These are phyloP conservation scores for Neurospora crassa DNA, from an alignment of 2,329 filamentous ascomycete species.

Conservation along the genomic window DNA sequence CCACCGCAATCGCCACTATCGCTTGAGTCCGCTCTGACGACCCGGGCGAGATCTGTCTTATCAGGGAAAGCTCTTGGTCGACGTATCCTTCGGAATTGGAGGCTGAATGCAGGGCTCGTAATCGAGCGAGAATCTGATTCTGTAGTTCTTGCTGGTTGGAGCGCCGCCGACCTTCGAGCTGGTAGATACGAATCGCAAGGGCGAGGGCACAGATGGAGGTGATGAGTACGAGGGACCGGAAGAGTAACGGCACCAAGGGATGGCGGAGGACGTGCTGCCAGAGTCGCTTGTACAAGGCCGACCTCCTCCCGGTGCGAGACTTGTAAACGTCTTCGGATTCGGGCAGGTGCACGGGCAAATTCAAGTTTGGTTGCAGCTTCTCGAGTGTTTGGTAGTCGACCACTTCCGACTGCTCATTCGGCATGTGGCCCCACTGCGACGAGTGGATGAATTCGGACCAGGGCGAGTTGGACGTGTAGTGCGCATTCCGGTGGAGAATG, in stretches of 20 bases:
- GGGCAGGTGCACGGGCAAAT: conserved; percentile 26
- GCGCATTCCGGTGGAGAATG: conserved; percentile 41
- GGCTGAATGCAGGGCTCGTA: not conserved
- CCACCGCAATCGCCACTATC: conserved; percentile 81
- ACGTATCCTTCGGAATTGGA: not conserved
- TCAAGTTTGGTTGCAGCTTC: conserved; percentile 37
- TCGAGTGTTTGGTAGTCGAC: conserved; percentile 35
- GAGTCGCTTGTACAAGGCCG: conserved; percentile 42
- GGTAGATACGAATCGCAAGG: conserved; percentile 65
- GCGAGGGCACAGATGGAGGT: conserved; percentile 77
- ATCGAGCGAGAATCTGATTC: not conserved
- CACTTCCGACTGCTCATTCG: conserved; percentile 38
- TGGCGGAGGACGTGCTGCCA: conserved; percentile 66
- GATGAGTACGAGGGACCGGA: conserved; percentile 71
- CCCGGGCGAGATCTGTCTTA: not conserved
- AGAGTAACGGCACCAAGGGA: conserved; percentile 74
- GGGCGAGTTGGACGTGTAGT: conserved; percentile 31
- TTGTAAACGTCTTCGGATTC: conserved; percentile 18
- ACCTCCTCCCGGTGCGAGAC: not conserved
- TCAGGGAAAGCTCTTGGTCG: not conserved
- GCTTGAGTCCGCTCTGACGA: conserved; percentile 59
- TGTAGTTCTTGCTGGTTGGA: conserved; percentile 18
- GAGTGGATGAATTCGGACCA: conserved; percentile 47
- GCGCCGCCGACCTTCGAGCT: conserved; percentile 38
- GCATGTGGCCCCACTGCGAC: conserved; percentile 39